A percentile compares a stretch with the other conserved stretches of the same genome.
phyloP scores from a whole-genome alignment of 768 basidiomycete species.

The Phylloporus sp. region DNA sequence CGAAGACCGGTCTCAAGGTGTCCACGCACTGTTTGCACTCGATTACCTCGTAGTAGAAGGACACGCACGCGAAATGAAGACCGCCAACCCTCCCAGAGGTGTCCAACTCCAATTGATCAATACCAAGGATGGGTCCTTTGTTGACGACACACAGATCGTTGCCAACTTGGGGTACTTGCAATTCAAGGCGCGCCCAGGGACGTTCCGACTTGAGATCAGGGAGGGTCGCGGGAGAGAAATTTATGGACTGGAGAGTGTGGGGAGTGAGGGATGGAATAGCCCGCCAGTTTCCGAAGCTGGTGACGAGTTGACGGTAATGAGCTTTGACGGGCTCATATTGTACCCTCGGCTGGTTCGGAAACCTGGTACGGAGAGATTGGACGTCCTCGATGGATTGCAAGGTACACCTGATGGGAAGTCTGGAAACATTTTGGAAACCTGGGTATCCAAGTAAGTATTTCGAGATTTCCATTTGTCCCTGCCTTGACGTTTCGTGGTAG shows the following conservation, averaged over 20 bases:
- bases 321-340: conserved; percentile 85
- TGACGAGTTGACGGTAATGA: conserved; percentile 73
- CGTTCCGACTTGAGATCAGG: conserved; percentile 78
- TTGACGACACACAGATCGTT: conserved; percentile 89
- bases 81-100: conserved; percentile 75
- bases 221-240: conserved; percentile 77
- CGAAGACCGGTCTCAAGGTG: conserved; percentile 45
- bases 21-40: conserved; percentile 79
- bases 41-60: conserved; percentile 93
- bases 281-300: conserved; percentile 63
- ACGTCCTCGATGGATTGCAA: conserved; percentile 61
- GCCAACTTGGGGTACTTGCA: conserved; percentile 96
- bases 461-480: not conserved
- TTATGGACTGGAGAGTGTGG: conserved; percentile 78
- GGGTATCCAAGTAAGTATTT: conserved; percentile 47
- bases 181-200: conserved; percentile 89
- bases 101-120: conserved; percentile 79
- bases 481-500: conserved; percentile 23
- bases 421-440: conserved; percentile 41
- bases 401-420: conserved; percentile 27
- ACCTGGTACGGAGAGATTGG: conserved; percentile 73
- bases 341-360: conserved; percentile 72
- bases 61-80: conserved; percentile 73
- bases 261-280: conserved; percentile 87
- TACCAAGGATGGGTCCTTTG: conserved; percentile 33